A percentile compares a stretch with the other conserved stretches of the same genome.
phyloP scores from a whole-genome alignment of 176 grass and related monocot genomes.

The Pharus latifolius region DNA sequence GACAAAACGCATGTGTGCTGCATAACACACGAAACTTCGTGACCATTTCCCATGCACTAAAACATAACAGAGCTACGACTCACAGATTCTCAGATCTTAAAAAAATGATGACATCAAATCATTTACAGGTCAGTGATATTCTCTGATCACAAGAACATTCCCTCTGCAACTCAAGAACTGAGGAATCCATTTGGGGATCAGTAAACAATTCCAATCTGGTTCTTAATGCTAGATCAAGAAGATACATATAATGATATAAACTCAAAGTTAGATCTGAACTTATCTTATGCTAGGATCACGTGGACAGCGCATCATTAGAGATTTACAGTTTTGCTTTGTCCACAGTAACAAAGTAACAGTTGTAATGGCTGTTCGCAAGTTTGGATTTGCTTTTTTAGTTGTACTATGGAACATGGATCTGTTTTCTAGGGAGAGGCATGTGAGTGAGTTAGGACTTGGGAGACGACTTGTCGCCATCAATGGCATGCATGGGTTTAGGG shows the following conservation, averaged over 20 bases:
- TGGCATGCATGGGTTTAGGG: not conserved
- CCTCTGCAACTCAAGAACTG: conserved; percentile 26
- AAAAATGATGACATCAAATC: conserved; percentile 17
- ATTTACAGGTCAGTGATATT: conserved; percentile 6
- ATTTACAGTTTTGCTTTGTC: not conserved
- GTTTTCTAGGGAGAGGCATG: conserved; percentile 28
- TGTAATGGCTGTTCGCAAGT: not conserved
- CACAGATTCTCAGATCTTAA: not conserved
- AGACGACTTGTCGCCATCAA: conserved; percentile 35
- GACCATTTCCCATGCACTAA: not conserved
- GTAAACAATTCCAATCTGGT: conserved; percentile 15
- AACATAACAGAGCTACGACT: not conserved
- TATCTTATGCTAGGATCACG: conserved; percentile 17
- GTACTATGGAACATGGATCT: conserved; percentile 25
- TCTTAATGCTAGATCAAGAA: too few relatives aligned
- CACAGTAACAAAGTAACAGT: not conserved
- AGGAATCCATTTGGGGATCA: conserved; percentile 39
- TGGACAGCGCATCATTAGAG: conserved; percentile 28
- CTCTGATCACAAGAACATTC: conserved; percentile 38
- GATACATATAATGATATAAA: too few relatives aligned
- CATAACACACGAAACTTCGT: conserved; percentile 34
- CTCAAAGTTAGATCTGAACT: conserved; percentile 14
- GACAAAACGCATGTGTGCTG: conserved; percentile 34
- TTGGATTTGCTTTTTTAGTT: not conserved
- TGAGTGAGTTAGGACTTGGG: conserved; percentile 25